phyloP scores from a whole-genome alignment of 2,329 filamentous ascomycete species.

The Clarireedia homoeocarpa region DNA sequence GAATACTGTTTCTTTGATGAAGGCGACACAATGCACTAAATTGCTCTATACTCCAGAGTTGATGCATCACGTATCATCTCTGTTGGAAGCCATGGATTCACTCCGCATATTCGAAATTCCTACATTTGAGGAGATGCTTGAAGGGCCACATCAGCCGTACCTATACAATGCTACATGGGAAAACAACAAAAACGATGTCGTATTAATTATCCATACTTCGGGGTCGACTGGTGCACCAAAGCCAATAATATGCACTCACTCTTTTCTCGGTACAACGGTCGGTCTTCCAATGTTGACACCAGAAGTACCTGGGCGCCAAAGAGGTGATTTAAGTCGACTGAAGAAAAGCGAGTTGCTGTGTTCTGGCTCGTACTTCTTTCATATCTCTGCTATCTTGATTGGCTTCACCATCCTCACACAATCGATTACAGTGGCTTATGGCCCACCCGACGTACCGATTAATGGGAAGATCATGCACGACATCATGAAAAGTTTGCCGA shows the following conservation, averaged over 20 bases:
- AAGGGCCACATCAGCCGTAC: slow-evolving; percentile 15
- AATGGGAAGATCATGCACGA: slow-evolving; percentile 13
- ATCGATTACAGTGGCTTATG: slow-evolving; percentile 8
- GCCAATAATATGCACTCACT: slow-evolving; percentile 42
- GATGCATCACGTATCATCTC: slow-evolving; percentile 3
- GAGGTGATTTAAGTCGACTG: neutral
- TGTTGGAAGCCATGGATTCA: neutral
- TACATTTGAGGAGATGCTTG: slow-evolving; percentile 25
- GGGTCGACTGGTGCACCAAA: slow-evolving; percentile 55
- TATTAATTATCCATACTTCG: slow-evolving; percentile 27
- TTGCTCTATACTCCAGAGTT: slow-evolving; percentile 13
- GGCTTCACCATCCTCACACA: neutral
- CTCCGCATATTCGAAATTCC: slow-evolving; percentile 15
- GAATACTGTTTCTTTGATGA: slow-evolving; percentile 16
- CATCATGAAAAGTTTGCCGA: slow-evolving; percentile 19
- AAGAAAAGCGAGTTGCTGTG: neutral
- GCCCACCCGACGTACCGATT: slow-evolving; percentile 7
- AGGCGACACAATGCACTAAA: slow-evolving; percentile 9
- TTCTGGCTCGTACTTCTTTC: slow-evolving; percentile 12
- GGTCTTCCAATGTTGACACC: slow-evolving; percentile 5
- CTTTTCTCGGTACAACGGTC: slow-evolving; percentile 31
- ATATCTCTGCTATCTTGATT: slow-evolving; percentile 14
- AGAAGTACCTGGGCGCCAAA: neutral
- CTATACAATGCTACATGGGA: slow-evolving; percentile 31
- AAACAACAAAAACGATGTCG: slow-evolving; percentile 31